These are phyloP conservation scores for Naumovozyma castellii DNA, from an alignment of 805 yeast genomes.

Conservation along the genomic window DNA sequence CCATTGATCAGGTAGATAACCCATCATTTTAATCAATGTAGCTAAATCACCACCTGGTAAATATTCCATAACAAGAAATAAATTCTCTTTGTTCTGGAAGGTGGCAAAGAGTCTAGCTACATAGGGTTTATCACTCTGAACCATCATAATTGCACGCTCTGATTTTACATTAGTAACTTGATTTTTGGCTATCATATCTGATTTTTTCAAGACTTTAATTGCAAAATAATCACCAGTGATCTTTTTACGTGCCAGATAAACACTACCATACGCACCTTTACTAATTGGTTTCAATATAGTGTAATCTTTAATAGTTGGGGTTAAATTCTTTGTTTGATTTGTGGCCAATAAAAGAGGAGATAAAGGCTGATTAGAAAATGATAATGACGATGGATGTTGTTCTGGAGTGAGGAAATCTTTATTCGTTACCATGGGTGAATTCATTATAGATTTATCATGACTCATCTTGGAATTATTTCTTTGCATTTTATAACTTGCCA, in stretches of 20 bases:
- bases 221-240: slow-evolving; percentile 93
- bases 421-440: slow-evolving; percentile 45
- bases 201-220: slow-evolving; percentile 79
- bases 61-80: slow-evolving; percentile 93
- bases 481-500: slow-evolving; percentile 12
- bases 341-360: slow-evolving; percentile 73
- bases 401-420: slow-evolving; percentile 35
- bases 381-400: slow-evolving; percentile 19
- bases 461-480: slow-evolving; percentile 30
- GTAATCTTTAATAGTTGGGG: slow-evolving; percentile 77
- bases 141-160: slow-evolving; percentile 96
- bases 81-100: slow-evolving; percentile 78
- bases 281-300: slow-evolving; percentile 88
- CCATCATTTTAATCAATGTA: slow-evolving; percentile 70
- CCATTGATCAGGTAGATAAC: slow-evolving; percentile 81
- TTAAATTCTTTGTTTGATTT: slow-evolving; percentile 43
- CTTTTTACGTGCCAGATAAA: slow-evolving; percentile 72
- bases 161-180: slow-evolving; percentile 91
- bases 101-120: slow-evolving; percentile 84
- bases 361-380: slow-evolving; percentile 48
- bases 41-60: slow-evolving; percentile 95
- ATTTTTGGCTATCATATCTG: slow-evolving; percentile 95
- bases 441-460: slow-evolving; percentile 38
- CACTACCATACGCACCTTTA: slow-evolving; percentile 96
- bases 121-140: slow-evolving; percentile 85